phyloP scores from a whole-genome alignment of 345 rosid species.

The Rhizophora apiculata region DNA sequence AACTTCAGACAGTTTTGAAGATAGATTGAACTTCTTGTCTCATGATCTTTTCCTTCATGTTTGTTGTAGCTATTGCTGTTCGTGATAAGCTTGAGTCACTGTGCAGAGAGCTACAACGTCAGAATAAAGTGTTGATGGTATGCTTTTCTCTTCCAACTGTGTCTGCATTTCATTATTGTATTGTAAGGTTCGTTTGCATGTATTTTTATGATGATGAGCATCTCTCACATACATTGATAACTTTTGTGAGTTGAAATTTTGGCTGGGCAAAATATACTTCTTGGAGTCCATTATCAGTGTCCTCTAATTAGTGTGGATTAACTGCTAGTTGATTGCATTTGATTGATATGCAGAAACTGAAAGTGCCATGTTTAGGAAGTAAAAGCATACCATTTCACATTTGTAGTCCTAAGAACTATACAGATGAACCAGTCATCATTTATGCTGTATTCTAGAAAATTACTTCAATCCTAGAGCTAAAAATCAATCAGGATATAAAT shows the following conservation, averaged over 20 bases:
- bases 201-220: not conserved
- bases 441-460: no score
- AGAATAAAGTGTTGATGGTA: constrained; percentile 93
- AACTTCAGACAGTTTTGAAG: not conserved
- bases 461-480: no score
- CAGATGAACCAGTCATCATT: no score
- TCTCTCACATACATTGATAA: not conserved
- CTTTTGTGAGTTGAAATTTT: not conserved
- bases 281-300: no score
- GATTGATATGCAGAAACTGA: no score
- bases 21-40: not conserved
- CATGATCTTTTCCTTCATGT: constrained; percentile 8
- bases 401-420: no score
- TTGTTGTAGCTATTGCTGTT: constrained; percentile 59
- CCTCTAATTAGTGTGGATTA: no score
- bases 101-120: constrained; percentile 90
- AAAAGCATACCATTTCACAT: no score
- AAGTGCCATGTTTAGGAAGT: no score
- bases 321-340: no score
- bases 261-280: no score
- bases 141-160: constrained; percentile 5
- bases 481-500: no score
- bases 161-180: constrained; percentile 4
- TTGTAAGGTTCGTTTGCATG: not conserved
- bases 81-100: constrained; percentile 91